Evolutionary conservation across 345 rosid species (phyloP).

Genomic region (Eucalyptus melliodora): DNA sequence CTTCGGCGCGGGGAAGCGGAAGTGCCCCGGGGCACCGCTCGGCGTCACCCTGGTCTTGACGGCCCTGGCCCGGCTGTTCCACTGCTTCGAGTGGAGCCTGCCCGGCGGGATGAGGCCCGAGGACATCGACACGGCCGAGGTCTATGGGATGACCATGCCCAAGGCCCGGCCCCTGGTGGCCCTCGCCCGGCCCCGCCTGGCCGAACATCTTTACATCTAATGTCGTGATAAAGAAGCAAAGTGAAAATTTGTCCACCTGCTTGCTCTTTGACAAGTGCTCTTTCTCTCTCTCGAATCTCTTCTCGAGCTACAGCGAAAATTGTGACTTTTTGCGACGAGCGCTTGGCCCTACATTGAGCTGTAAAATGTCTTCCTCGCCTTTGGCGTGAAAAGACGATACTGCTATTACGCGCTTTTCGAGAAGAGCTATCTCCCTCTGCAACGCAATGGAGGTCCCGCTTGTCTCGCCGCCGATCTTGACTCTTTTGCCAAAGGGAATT

Average conservation of each 20-base stretch:
- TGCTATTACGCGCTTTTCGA: background rate
- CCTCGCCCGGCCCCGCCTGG: slow-evolving; percentile 50
- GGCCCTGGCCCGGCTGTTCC: slow-evolving; percentile 88
- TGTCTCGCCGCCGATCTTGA: background rate
- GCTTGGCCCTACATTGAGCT: background rate
- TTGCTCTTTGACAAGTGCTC: background rate
- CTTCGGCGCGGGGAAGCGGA: slow-evolving; percentile 83
- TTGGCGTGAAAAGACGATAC: background rate
- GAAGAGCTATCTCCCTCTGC: background rate
- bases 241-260: background rate
- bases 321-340: background rate
- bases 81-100: slow-evolving; percentile 72
- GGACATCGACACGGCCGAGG: slow-evolving; percentile 50
- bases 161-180: slow-evolving; percentile 63
- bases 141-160: slow-evolving; percentile 97
- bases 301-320: background rate
- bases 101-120: slow-evolving; percentile 29
- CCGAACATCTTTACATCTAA: slow-evolving; percentile 26
- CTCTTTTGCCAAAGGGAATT: background rate
- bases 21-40: slow-evolving; percentile 89
- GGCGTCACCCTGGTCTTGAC: slow-evolving; percentile 73
- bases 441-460: background rate
- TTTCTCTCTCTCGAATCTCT: background rate
- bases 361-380: background rate
- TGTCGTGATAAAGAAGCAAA: background rate